Base-by-base conservation (phyloP, 1,139 yeast species). In the Nematodospora anomalae region DNA sequence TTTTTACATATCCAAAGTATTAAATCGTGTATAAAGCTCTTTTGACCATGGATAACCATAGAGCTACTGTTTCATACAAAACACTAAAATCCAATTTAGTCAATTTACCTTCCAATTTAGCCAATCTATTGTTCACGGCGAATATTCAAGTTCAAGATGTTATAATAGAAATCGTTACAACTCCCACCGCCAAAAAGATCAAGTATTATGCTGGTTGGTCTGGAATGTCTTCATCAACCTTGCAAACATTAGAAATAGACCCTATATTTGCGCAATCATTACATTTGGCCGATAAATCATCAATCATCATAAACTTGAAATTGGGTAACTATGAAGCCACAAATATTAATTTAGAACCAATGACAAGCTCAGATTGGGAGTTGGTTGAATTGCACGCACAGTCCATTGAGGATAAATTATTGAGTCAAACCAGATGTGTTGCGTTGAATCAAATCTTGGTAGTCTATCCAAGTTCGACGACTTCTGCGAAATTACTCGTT, bases 321-420 rank as follows among this genome's bases (percentile, higher is more conserved):
- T 69, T 73, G 25, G 67, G 74, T 25, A 67, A 73, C 10, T 74
- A 67, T 16, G 71, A 64, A 35, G 80, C 89, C 0, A 60, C 71
- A 6, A 76, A 80, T 4, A 80, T 90, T 6, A 80, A 77, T 52
- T 70, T 90, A 30, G 97, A 88, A 53, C 97, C 97, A 0, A 60
- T 76, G 23, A 71, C 86, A 0, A 60, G 82, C 3, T 74, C 84
- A 3, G 98, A 92, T 55, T 92, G 97, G 97, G 97, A 90, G 50
- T 66, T 86, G 28, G 86, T 89, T 4, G 96, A 89, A 52, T 63
- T 85, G 4, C 87, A 92, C 58, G 94, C 96, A 2, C 80, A 75
- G 33, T 76, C 73, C 34, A 72, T 92, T 28, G 97, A 92, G 53
- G 79, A 79, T 33, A 79, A 79, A 48, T 71, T 90, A 50, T 65